Base-by-base conservation (phyloP, 441 rosid genomes). In the Melastoma candidum region DNA sequence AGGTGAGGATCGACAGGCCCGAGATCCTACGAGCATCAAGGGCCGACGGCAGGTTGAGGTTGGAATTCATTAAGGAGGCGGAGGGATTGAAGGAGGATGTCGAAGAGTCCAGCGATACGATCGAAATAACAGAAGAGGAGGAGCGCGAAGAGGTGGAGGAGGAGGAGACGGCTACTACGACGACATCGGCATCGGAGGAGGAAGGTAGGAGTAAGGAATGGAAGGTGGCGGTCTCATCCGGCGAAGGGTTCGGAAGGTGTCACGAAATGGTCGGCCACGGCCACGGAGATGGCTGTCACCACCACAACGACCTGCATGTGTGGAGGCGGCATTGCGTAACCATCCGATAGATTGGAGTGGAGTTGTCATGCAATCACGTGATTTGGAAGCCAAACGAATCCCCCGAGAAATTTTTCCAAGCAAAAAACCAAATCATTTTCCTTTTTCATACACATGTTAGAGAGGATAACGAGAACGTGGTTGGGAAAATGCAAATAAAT, bases 281-380 rank as follows among this genome's bases (percentile, higher is more conserved):
- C 8, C 22, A 17, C 22, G 22, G 22, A 17, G 22, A 17, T 17
- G 44, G 49, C 32, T 25, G 4, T 57, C 57, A 47, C 59, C 66
- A 36, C 58, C 65, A 26, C 59, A 51, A 17, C 26, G 66, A 55
- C 68, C 63, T 79, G 59, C 79, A 75, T 49, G 68, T 68, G 49
- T 83, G 89, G 87, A 74, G 73, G 41, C 83, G 69, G 57, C 81
- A 73, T 27, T 87, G 76, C 27, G 95, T 85, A 67, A 63, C 84
- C 53, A 88, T 32, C 8, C 41, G 41, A 32, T 32, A 32, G 41
- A 32, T 32, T 1, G 41, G 8, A 32, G 41, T 32, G 7, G 7
- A 32, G 7, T 6, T 32, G 1, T 6, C 41, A 32, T 32, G 41
- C 41, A 32, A 32, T 32, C 41, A 32, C 6, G 41, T 32, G 41